phyloP scores from a whole-genome alignment of 2,329 filamentous ascomycete species.

The Phyllosticta citrichinensis region DNA sequence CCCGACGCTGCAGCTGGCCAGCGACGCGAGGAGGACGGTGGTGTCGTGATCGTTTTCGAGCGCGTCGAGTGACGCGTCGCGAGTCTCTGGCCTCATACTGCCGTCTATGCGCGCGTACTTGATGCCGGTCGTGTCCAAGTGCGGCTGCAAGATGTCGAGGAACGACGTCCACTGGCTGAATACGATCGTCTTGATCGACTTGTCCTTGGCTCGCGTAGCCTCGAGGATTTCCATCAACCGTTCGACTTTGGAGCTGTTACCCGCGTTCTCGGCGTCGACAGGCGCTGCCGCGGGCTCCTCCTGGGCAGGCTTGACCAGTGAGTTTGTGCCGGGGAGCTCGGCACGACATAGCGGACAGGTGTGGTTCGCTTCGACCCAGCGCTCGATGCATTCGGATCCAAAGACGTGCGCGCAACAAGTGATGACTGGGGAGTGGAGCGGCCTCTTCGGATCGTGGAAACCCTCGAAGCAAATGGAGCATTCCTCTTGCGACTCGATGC shows the following conservation, averaged over 20 bases:
- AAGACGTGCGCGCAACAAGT: conserved; percentile 78
- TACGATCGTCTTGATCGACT: conserved; percentile 57
- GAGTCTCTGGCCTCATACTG: conserved; percentile 57
- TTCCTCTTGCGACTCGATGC: conserved; percentile 71
- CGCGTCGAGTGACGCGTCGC: conserved; percentile 61
- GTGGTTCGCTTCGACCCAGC: conserved; percentile 62
- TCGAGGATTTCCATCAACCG: conserved; percentile 65
- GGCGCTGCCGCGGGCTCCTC: conserved; percentile 26
- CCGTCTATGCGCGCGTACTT: conserved; percentile 69
- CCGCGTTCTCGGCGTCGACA: conserved; percentile 47
- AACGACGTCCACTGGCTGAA: conserved; percentile 74
- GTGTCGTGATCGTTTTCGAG: conserved; percentile 59
- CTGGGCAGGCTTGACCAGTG: conserved; percentile 56
- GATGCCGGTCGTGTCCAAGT: conserved; percentile 52
- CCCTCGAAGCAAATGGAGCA: conserved; percentile 73
- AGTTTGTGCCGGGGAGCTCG: conserved; percentile 42
- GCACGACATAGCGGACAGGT: conserved; percentile 81
- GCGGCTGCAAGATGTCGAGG: conserved; percentile 59
- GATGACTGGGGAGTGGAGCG: conserved; percentile 62
- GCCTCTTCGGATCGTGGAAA: not conserved
- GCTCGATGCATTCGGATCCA: conserved; percentile 62
- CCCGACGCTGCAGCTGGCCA: conserved; percentile 75
- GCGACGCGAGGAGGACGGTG: conserved; percentile 69
- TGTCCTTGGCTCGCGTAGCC: conserved; percentile 52
- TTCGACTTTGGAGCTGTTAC: conserved; percentile 71